Evolutionary conservation across 768 basidiomycete species (phyloP), one percentile per base, ranked within the genome.

Genomic region (Gelatoporia subvermispora): DNA sequence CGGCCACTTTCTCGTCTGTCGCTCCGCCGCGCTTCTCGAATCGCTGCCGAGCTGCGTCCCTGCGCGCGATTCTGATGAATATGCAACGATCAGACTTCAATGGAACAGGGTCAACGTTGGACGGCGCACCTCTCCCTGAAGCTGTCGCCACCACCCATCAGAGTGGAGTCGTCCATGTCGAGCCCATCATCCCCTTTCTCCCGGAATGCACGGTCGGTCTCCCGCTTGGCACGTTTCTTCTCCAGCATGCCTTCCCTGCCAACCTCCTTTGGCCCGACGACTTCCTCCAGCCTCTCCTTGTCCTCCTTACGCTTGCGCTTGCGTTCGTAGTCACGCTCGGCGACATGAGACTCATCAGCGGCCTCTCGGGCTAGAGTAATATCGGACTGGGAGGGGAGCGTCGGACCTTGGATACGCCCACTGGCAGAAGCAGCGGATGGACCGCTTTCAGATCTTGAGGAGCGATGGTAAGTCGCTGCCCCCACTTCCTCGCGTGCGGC

Each of bases 201-300:
- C 45, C 85, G 72, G 63, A 85, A 89, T 2, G 80, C 64, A 35
- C 77, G 71, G 65, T 94, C 87, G 13, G 70, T 70, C 53, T 89
- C 90, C 53, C 91, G 74, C 53, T 73, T 76, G 35, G 79, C 82
- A 24, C 81, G 71, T 65, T 92, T 90, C 73, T 93, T 93, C 71
- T 94, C 93, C 52, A 93, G 63, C 77, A 86, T 81, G 2, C 83
- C 88, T 55, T 94, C 93, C 46, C 82, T 73, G 1, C 93, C 93
- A 3, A 87, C 81, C 51, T 81, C 77, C 55, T 81, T 81, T n/a
- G 92, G 89, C 8, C 85, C 84, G 1, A 88, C 83, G 65, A 82
- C 68, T 24, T 93, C 89, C 59, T 93, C 88, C 13, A 88, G 47
- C 35, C 81, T 72, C 2, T 86, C 84, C 59, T 81, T 84, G 16